Percentiles rank a stretch among this genome's conserved stretches.
Evolutionary conservation across 73 alveolate genomes (phyloP).

Genomic region (Tetrahymena borealis): DNA sequence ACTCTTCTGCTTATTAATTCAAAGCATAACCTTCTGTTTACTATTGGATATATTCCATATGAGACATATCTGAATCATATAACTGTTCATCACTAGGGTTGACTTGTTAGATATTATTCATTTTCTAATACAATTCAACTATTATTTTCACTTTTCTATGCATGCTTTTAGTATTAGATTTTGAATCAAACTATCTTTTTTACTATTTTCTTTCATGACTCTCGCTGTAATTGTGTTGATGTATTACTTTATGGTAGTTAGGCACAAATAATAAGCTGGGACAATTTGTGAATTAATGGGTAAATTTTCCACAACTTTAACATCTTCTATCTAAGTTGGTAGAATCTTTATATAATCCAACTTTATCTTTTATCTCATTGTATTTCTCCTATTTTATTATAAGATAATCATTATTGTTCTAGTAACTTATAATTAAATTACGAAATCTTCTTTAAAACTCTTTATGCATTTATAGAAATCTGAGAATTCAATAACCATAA

Average conservation of each 20-base stretch:
- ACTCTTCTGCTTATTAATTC: neutral
- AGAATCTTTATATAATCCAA: slow-evolving; percentile 6
- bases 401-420: neutral
- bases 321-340: slow-evolving; percentile 22
- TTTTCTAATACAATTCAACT: neutral
- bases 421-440: neutral
- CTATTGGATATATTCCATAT: neutral
- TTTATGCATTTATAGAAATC: slow-evolving; percentile 18
- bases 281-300: slow-evolving; percentile 22
- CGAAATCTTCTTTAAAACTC: neutral
- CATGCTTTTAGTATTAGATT: neutral
- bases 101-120: neutral
- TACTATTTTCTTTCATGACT: neutral
- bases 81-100: neutral
- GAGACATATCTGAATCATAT: neutral
- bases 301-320: slow-evolving; percentile 16
- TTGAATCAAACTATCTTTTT: neutral
- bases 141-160: neutral
- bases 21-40: neutral
- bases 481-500: slow-evolving; percentile 49
- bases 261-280: neutral
- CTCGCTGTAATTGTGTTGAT: neutral
- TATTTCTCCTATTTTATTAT: neutral
- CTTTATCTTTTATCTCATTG: slow-evolving; percentile 9
- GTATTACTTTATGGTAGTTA: neutral